Conservation (phyloP, 2,329 filamentous ascomycete species). For the Penicillium glabrum region DNA sequence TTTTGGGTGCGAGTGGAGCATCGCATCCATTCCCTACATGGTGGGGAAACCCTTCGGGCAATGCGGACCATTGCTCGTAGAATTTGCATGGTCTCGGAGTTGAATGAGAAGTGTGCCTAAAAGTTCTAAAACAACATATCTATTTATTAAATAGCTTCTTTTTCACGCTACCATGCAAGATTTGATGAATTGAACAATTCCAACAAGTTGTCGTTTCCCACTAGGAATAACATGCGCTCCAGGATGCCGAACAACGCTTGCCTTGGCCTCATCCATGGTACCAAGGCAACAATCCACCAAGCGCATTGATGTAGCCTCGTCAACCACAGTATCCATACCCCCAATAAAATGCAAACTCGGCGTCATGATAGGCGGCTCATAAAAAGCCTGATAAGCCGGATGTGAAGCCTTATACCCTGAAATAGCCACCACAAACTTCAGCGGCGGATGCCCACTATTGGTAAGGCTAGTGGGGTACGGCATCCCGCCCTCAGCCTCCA, state of each 20-base stretch:
- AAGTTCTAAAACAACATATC: background rate
- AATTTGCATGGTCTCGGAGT: background rate
- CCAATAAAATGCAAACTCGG: slow-evolving; percentile 3
- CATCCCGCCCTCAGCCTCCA: background rate
- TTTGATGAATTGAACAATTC: slow-evolving; percentile 4
- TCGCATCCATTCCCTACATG: slow-evolving; percentile 36
- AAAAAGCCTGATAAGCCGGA: slow-evolving; percentile 4
- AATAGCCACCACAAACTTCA: slow-evolving; percentile 2
- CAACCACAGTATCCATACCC: slow-evolving; percentile 6
- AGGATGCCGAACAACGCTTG: background rate
- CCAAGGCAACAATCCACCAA: background rate
- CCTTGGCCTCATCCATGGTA: background rate
- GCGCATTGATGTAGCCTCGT: slow-evolving; percentile 2
- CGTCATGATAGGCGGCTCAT: background rate
- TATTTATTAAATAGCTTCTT: background rate
- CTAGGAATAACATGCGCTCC: slow-evolving; percentile 2
- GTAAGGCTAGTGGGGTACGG: background rate
- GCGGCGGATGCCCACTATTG: background rate
- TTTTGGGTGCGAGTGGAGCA: slow-evolving; percentile 47
- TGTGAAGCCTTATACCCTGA: slow-evolving; percentile 6
- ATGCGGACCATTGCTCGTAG: slow-evolving; percentile 11
- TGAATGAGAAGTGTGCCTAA: background rate
- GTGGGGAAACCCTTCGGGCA: slow-evolving; percentile 34
- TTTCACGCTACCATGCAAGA: background rate
- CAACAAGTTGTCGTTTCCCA: slow-evolving; percentile 5